A percentile compares a stretch with the other conserved stretches of the same genome.
Conservation (phyloP, 495 filamentous ascomycete genomes). For the Xylaria flabelliformis region DNA sequence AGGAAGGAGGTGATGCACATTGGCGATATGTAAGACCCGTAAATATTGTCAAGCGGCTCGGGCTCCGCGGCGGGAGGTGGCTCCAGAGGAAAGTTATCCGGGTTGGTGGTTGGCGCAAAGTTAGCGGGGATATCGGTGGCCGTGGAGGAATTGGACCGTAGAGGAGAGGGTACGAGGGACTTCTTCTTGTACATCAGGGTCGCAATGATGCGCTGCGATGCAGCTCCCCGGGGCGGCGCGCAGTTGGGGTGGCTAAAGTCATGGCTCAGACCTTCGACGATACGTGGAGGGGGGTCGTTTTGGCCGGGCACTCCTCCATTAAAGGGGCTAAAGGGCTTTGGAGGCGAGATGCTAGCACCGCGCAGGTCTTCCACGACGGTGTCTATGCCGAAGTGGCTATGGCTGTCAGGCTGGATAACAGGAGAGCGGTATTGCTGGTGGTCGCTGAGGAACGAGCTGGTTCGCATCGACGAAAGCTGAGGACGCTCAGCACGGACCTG, state of each 20-base stretch:
- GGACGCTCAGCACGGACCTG: constrained; percentile 45
- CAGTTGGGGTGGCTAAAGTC: constrained; percentile 64
- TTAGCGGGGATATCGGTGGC: constrained; percentile 56
- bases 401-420: constrained; percentile 51
- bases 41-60: constrained; percentile 76
- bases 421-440: constrained; percentile 78
- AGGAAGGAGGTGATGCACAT: constrained; percentile 84
- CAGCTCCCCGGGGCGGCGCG: constrained; percentile 50
- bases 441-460: constrained; percentile 72
- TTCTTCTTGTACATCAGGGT: constrained; percentile 72
- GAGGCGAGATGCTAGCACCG: constrained; percentile 41
- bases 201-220: constrained; percentile 61
- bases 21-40: constrained; percentile 77
- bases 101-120: constrained; percentile 68
- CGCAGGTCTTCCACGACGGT: constrained; percentile 59
- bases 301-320: constrained; percentile 60
- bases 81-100: constrained; percentile 74
- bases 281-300: constrained; percentile 56
- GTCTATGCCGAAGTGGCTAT: constrained; percentile 59
- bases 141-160: constrained; percentile 39
- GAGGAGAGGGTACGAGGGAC: constrained; percentile 41
- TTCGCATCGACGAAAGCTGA: constrained; percentile 60
- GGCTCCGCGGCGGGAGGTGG: constrained; percentile 63
- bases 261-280: constrained; percentile 64
- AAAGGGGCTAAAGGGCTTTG: constrained; percentile 51